Evolutionary conservation across 495 filamentous ascomycete species (phyloP).

Genomic region (Aspergillus avenaceus): DNA sequence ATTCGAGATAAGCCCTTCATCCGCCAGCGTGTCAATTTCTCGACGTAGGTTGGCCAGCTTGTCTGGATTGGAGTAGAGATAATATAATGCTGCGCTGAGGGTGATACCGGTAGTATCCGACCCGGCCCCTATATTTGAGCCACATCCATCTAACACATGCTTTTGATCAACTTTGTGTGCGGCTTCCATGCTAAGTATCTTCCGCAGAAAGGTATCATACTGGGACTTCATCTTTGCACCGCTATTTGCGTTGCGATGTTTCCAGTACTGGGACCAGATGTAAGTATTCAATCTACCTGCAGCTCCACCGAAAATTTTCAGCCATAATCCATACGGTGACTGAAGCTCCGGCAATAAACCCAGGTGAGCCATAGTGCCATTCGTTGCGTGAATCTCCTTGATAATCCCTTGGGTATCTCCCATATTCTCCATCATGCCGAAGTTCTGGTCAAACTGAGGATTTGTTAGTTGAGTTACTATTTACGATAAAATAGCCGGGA

Average conservation of each 20-base stretch:
- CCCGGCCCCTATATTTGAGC: constrained; percentile 30
- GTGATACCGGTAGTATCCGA: constrained; percentile 31
- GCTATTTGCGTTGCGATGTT: not conserved
- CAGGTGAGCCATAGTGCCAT: not conserved
- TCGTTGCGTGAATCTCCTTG: not conserved
- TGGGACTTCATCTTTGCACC: not conserved
- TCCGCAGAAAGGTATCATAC: not conserved
- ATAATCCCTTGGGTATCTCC: not conserved
- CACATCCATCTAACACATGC: not conserved
- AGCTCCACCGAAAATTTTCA: not conserved
- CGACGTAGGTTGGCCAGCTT: constrained; percentile 14
- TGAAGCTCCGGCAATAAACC: not conserved
- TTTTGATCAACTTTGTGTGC: not conserved
- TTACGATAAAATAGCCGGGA: not conserved
- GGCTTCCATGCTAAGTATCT: not conserved
- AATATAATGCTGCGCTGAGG: constrained; percentile 29
- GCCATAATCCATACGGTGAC: not conserved
- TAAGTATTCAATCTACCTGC: not conserved
- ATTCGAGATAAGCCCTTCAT: constrained; percentile 8
- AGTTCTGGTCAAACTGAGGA: not conserved
- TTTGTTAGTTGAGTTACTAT: too few relatives aligned
- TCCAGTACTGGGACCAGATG: not conserved
- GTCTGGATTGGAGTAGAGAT: constrained; percentile 18
- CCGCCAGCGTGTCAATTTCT: constrained; percentile 18
- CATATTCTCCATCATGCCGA: not conserved